Base-by-base conservation (phyloP, 1,284 basidiomycete species). In the Somion occarium region DNA sequence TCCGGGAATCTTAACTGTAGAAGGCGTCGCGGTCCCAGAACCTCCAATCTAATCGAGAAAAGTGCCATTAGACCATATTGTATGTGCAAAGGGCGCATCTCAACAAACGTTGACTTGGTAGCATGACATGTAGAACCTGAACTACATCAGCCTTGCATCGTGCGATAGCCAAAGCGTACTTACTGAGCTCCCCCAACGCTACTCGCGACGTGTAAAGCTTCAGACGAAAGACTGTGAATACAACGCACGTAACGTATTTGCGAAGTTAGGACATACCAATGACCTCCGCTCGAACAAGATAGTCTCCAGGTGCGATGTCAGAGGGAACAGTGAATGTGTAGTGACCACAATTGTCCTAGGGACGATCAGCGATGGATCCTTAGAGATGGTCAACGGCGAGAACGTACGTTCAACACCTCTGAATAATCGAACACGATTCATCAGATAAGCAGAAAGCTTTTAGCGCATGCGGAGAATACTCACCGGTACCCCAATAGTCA, bases 281-380 rank as follows among this genome's bases (percentile, higher is more conserved):
- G 3, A 75, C 76, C 60, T 80, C 76, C 15, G 76, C 73, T 43
- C 76, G 75, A 48, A 80, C 64, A 39, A 79, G 67, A 60, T 78
- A 79, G 61, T 79, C 69, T 30, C 77, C 76, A 41, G 75, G 72
- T 2, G 70, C 72, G 53, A 79, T 70, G 49, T 68, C 66, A 0
- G 61, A 55, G 3, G 78, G 78, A 24, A 79, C 65, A 45, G 68
- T 75, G 67, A 78, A 75, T 1, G 73, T 74, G 58, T 67, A 76
- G 60, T 78, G 75, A 18, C 77, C 78, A 52, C 76, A 78, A 66
- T 79, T 79, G 56, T 77, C 71, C 55, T 72, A 39, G 9, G 42
- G 7, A 5, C 23, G 4, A 9, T 43, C 42, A 39, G 13, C 34
- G 13, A 5, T 39, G n/a, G n/a, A 20, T 4, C 5, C n/a, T 39